Base-by-base conservation (phyloP, 2,329 filamentous ascomycete species). In the Penicillium hesseltinei region DNA sequence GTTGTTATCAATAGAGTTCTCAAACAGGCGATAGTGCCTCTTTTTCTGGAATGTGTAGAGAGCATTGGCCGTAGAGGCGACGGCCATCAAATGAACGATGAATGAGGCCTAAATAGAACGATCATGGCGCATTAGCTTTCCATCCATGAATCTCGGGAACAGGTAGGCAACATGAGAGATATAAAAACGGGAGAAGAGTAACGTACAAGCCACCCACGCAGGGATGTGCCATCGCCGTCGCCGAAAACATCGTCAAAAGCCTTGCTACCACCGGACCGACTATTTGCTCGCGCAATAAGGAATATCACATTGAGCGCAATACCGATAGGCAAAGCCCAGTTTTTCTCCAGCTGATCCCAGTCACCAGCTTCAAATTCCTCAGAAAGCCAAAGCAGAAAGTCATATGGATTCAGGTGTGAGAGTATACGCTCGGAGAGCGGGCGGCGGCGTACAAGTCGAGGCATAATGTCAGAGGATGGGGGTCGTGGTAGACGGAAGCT, bases 281-380 rank as follows among this genome's bases (percentile, higher is more conserved):
- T 85, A 75, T 96, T 96, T 57, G 92, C 91, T 66, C 91, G 85
- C 31, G 92, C 89, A 62, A 97, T 76, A 53, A 97, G 80, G 71
- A 96, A 93, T 33, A 88, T 65, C 40, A 96, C 77, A 74, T 97
- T 97, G 67, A 92, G 80, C 0, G 72, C 82, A 29, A 96, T 66
- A 5, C 92, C 93, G 19, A 96, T 78, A 51, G 90, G 87, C 5
- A 86, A 84, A 27, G 91, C 89, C 73, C 91, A 88, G 36, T 86
- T 78, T 64, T 90, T 88, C 60, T 86, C 79, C 59, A 84, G 79
- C 21, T 93, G 91, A 66, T 97, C 90, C 87, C 92, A 95, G 67
- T 96, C 90, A 70, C 89, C 88, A 29, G 91, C 91, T 72, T 97
- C 92, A 59, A 99, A 83, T 76, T 96, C 91, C 73, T 97, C 93